Conservation (phyloP, 164 flowering plant genomes). For the Umbellularia californica region DNA sequence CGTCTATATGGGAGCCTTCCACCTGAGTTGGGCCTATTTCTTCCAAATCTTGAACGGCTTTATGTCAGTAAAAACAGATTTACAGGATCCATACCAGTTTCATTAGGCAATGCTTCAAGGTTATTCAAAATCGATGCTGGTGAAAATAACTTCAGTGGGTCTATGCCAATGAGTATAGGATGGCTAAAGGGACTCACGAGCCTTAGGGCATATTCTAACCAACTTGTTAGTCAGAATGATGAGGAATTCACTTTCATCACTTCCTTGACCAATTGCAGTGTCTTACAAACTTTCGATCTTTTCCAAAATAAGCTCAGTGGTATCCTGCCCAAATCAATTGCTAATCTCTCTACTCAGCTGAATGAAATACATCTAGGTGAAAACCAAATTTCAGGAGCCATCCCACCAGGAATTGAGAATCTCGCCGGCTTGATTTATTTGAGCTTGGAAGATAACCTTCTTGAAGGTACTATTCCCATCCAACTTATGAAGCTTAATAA, state of each 20-base stretch:
- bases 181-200: not conserved
- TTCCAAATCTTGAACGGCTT: no score
- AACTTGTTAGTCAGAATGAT: not conserved
- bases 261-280: not conserved
- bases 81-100: not conserved
- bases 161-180: not conserved
- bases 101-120: not conserved
- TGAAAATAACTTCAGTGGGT: not conserved
- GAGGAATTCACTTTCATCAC: not conserved
- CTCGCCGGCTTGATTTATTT: not conserved
- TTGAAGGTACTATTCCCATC: not conserved
- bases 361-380: not conserved
- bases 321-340: not conserved
- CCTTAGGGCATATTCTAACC: not conserved
- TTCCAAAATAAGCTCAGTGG: not conserved
- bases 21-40: no score
- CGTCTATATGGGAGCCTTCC: no score
- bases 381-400: not conserved
- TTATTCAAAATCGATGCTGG: not conserved
- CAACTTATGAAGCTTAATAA: no score
- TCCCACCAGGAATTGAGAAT: not conserved
- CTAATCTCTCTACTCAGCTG: not conserved
- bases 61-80: not conserved
- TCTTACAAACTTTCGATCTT: not conserved
- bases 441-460: not conserved